A percentile compares a stretch with the other conserved stretches of the same genome.
phyloP scores from a whole-genome alignment of 2,329 filamentous ascomycete species.

The Trichophyton benhamiae region DNA sequence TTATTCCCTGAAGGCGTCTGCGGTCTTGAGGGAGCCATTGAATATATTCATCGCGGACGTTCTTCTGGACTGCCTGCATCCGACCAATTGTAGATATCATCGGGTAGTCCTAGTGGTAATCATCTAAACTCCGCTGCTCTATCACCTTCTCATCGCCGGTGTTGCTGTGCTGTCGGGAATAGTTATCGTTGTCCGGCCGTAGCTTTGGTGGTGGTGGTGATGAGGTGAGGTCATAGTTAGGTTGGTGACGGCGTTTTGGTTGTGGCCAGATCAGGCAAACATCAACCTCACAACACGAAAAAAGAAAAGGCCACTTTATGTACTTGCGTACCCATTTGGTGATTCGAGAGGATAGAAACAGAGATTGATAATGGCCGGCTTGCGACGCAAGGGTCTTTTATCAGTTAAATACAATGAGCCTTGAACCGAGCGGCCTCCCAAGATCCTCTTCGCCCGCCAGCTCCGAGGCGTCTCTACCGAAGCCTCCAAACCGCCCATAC shows the following conservation, averaged over 20 bases:
- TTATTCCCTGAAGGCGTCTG: not conserved
- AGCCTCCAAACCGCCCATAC: constrained; percentile 65
- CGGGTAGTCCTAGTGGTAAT: not conserved
- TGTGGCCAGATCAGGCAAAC: constrained; percentile 3
- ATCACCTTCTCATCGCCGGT: not conserved
- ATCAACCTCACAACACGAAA: not conserved
- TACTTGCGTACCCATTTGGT: not conserved
- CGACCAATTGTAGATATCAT: not conserved
- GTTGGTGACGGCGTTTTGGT: not conserved
- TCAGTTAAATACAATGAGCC: constrained; percentile 30
- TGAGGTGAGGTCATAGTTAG: not conserved
- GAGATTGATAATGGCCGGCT: constrained; percentile 5
- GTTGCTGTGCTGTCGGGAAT: not conserved
- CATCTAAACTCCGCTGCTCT: not conserved
- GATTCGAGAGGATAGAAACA: not conserved
- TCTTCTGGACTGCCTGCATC: not conserved
- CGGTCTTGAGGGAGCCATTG: not conserved
- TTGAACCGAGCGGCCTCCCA: constrained; percentile 31
- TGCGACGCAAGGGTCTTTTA: constrained; percentile 11
- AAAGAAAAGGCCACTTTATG: no score
- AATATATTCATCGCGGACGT: not conserved
- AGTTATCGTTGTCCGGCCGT: not conserved
- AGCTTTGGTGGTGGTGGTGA: not conserved
- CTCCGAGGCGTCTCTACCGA: constrained; percentile 69
- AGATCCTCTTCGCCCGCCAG: constrained; percentile 58